Evolutionary conservation across 352 stramenopile genomes (phyloP).

Genomic region (Globisporangium solare): DNA sequence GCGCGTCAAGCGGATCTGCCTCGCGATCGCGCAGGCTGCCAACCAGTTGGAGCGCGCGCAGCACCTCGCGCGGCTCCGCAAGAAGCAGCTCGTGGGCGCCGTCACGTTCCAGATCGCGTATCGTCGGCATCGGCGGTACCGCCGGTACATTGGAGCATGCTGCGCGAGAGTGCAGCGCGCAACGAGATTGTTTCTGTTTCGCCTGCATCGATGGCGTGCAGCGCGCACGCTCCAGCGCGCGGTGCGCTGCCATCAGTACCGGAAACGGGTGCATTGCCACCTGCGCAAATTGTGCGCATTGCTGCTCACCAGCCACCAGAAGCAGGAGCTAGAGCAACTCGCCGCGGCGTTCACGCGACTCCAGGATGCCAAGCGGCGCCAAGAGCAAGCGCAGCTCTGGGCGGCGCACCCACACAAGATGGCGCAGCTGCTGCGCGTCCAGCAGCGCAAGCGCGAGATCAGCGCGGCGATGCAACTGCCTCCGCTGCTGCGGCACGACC

Average conservation of each 20-base stretch:
- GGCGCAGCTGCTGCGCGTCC: slow-evolving; percentile 7
- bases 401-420: slow-evolving; percentile 11
- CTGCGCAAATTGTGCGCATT: slow-evolving; percentile 25
- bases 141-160: slow-evolving; percentile 21
- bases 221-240: slow-evolving; percentile 28
- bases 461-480: neutral
- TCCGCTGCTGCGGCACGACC: neutral
- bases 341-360: slow-evolving; percentile 22
- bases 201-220: slow-evolving; percentile 22
- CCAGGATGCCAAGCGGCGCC: neutral
- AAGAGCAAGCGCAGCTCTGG: slow-evolving; percentile 12
- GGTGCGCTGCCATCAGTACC: slow-evolving; percentile 31
- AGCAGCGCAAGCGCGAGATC: slow-evolving; percentile 6
- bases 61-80: slow-evolving; percentile 10
- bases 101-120: slow-evolving; percentile 33
- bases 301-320: slow-evolving; percentile 21
- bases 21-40: slow-evolving; percentile 23
- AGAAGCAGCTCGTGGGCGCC: slow-evolving; percentile 21
- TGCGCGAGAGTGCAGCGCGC: slow-evolving; percentile 25
- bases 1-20: slow-evolving; percentile 24
- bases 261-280: slow-evolving; percentile 19
- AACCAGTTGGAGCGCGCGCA: slow-evolving; percentile 13
- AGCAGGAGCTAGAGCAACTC: slow-evolving; percentile 24
- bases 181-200: slow-evolving; percentile 29
- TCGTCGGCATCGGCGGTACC: slow-evolving; percentile 17